Percentiles rank a stretch among this genome's conserved stretches.
Conservation (phyloP, 805 yeast genomes). For the Wickerhamiella musiphila region DNA sequence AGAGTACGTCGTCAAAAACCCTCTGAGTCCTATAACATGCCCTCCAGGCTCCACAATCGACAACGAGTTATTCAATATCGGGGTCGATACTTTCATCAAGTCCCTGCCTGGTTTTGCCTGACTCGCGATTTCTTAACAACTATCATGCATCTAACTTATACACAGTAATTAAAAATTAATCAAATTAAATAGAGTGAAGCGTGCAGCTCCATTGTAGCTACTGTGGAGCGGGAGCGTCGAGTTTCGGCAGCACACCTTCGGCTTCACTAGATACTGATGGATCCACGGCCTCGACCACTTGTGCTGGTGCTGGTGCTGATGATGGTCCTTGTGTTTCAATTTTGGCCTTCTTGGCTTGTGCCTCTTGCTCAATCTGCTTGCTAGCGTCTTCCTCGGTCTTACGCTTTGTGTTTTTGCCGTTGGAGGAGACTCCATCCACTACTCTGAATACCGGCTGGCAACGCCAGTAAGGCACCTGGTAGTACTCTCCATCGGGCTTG, state of each 20-base stretch:
- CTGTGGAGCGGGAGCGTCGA: no score
- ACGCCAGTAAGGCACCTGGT: conserved; percentile 82
- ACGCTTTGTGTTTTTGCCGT: conserved; percentile 14
- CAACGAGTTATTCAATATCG: conserved; percentile 37
- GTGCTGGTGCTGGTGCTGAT: conserved; percentile 2
- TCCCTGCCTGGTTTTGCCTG: conserved; percentile 18
- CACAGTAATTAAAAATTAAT: no score
- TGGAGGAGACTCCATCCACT: conserved; percentile 49
- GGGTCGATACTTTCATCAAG: conserved; percentile 34
- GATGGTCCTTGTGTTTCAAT: background rate
- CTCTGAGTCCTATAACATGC: conserved; percentile 13
- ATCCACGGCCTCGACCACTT: conserved; percentile 6
- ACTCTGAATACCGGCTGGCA: conserved; percentile 89
- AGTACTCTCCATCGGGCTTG: conserved; percentile 53
- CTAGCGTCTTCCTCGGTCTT: background rate
- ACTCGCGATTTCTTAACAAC: no score
- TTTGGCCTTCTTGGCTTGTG: background rate
- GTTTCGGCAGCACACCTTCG: no score
- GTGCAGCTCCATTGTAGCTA: no score
- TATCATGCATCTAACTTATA: no score
- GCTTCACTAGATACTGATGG: no score
- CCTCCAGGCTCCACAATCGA: conserved; percentile 25
- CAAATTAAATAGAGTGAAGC: no score
- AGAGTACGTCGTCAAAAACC: conserved; percentile 42
- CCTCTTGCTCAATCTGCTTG: conserved; percentile 1